phyloP scores from a whole-genome alignment of 2,329 filamentous ascomycete species.

The Moelleriella libera region DNA sequence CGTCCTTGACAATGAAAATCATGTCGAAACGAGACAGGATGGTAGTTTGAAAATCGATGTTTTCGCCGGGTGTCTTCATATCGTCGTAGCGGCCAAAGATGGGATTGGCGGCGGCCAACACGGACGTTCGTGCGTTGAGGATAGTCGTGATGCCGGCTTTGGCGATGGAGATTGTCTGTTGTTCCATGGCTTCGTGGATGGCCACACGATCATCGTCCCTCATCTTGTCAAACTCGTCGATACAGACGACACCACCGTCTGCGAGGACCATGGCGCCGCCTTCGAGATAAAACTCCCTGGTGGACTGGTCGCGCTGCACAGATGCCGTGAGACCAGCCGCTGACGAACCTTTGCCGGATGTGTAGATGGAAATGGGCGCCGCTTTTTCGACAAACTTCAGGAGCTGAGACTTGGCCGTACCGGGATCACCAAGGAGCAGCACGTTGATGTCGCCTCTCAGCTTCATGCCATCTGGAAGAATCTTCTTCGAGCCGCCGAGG shows the following conservation, averaged over 20 bases:
- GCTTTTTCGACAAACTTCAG: conserved; percentile 96
- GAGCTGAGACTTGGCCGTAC: conserved; percentile 94
- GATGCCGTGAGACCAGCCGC: conserved; percentile 95
- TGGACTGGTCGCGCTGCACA: conserved; percentile 82
- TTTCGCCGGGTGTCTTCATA: conserved; percentile 92
- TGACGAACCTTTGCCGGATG: conserved; percentile 93
- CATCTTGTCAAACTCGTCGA: conserved; percentile 99
- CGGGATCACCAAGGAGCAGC: conserved; percentile 86
- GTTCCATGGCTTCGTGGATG: conserved; percentile 99
- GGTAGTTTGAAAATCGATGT: conserved; percentile 98
- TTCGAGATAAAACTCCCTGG: conserved; percentile 93
- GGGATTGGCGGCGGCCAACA: conserved; percentile 89
- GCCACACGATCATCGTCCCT: conserved; percentile 93
- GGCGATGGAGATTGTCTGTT: conserved; percentile 97
- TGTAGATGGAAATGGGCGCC: conserved; percentile 94
- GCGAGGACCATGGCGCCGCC: conserved; percentile 97
- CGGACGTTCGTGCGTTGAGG: conserved; percentile 86
- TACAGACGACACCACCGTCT: conserved; percentile 92
- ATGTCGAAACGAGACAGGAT: conserved; percentile 98
- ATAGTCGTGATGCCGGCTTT: conserved; percentile 98
- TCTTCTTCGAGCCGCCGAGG: conserved; percentile 93
- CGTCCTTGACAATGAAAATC: conserved; percentile 97
- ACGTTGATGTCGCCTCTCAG: conserved; percentile 97
- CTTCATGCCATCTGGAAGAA: conserved; percentile 93
- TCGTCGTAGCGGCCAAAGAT: conserved; percentile 98